Percentiles rank a stretch among this genome's conserved stretches.
Evolutionary conservation across 2,329 filamentous ascomycete species (phyloP).

Genomic region (Curvularia sp.): DNA sequence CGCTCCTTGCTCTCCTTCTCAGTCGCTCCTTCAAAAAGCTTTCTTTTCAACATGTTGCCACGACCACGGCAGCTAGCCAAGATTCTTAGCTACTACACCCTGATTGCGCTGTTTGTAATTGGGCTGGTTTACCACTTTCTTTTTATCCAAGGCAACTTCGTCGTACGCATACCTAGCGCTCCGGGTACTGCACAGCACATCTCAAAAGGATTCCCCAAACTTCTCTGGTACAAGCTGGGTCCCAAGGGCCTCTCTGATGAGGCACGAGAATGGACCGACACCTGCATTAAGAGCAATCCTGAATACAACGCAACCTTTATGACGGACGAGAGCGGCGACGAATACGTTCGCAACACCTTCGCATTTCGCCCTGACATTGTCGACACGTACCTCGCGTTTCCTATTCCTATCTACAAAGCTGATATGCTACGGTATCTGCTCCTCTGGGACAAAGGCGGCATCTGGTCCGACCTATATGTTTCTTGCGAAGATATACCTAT

Average conservation of each 20-base stretch:
- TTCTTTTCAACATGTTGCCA: slow-evolving; percentile 1
- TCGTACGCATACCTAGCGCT: not conserved
- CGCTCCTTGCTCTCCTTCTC: not conserved
- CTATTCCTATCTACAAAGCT: slow-evolving; percentile 51
- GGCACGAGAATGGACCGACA: slow-evolving; percentile 42
- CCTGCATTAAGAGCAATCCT: slow-evolving; percentile 43
- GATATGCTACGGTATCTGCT: slow-evolving; percentile 55
- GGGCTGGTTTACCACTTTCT: slow-evolving; percentile 12
- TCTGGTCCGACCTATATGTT: slow-evolving; percentile 54
- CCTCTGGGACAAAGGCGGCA: slow-evolving; percentile 51
- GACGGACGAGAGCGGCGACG: slow-evolving; percentile 41
- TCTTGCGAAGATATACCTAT: slow-evolving; percentile 46
- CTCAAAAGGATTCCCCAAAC: slow-evolving; percentile 37
- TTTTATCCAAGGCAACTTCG: not conserved
- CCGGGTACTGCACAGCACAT: not conserved
- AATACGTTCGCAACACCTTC: slow-evolving; percentile 47
- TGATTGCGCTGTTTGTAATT: slow-evolving; percentile 8
- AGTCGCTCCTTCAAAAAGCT: not conserved
- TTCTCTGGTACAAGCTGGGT: slow-evolving; percentile 54
- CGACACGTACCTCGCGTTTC: slow-evolving; percentile 43
- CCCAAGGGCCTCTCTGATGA: slow-evolving; percentile 46
- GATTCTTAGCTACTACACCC: slow-evolving; percentile 1
- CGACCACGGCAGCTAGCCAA: not conserved
- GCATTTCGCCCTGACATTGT: slow-evolving; percentile 50
- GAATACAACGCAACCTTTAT: slow-evolving; percentile 38